These are phyloP conservation scores for Crucihimalaya himalaica DNA, from an alignment of 345 rosid genomes.

Conservation along the genomic window DNA sequence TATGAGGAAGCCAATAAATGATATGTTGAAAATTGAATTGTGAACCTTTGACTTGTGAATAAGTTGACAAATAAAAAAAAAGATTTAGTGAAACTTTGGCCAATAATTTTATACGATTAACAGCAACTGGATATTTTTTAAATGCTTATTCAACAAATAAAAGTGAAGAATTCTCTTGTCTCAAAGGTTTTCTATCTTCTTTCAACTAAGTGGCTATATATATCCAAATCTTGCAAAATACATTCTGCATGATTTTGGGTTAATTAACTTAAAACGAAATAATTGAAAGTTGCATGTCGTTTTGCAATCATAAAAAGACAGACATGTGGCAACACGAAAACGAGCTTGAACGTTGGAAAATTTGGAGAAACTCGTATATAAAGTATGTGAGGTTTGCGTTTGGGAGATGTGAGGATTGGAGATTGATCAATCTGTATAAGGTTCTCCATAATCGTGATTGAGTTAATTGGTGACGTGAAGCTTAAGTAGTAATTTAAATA, in stretches of 20 bases:
- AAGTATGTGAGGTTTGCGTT: background rate
- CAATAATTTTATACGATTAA: background rate
- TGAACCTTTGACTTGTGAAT: slow-evolving; percentile 2
- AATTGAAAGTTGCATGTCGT: slow-evolving; percentile 9
- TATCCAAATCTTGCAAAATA: background rate
- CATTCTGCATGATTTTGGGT: background rate
- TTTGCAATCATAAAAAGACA: background rate
- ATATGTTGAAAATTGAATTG: background rate
- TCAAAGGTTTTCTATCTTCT: background rate
- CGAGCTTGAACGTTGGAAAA: slow-evolving; percentile 2
- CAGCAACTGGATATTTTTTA: slow-evolving; percentile 1
- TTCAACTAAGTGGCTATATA: background rate
- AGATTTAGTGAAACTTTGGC: slow-evolving; percentile 4
- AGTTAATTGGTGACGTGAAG: background rate
- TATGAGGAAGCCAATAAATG: background rate
- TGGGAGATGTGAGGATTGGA: background rate
- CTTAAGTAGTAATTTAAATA: background rate
- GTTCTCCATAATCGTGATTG: background rate
- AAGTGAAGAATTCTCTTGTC: background rate
- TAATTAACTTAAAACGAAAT: background rate
- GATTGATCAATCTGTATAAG: background rate
- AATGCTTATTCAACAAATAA: background rate
- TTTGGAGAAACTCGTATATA: background rate
- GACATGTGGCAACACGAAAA: slow-evolving; percentile 18
- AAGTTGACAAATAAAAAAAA: too few relatives aligned